These are phyloP conservation scores for Endotrypanum monterogeii DNA, from an alignment of 208 protist species.

Conservation along the genomic window DNA sequence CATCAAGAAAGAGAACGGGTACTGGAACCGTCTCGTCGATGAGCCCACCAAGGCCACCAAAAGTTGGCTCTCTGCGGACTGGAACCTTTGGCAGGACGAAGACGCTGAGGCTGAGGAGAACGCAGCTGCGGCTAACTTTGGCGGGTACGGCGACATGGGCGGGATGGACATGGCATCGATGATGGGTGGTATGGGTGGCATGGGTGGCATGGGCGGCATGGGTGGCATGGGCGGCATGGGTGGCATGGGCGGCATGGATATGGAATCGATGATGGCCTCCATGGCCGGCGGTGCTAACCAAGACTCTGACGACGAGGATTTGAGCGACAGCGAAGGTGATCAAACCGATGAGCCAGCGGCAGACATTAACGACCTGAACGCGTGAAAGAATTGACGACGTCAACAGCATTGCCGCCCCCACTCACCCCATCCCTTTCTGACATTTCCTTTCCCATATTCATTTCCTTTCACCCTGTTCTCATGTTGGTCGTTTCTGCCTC, in stretches of 20 bases:
- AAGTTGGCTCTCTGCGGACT: slow-evolving; percentile 87
- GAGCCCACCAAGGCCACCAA: slow-evolving; percentile 73
- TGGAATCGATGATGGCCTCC: slow-evolving; percentile 61
- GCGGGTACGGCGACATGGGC: slow-evolving; percentile 84
- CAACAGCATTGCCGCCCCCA: background rate
- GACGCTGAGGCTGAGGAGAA: slow-evolving; percentile 81
- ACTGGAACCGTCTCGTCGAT: slow-evolving; percentile 85
- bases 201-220: slow-evolving; percentile 75
- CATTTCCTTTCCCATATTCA: slow-evolving; percentile 7
- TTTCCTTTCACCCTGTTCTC: background rate
- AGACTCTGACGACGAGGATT: slow-evolving; percentile 60
- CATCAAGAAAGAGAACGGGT: slow-evolving; percentile 87
- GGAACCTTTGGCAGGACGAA: slow-evolving; percentile 94
- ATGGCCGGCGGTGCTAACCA: slow-evolving; percentile 40
- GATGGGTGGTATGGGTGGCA: slow-evolving; percentile 62
- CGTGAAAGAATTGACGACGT: slow-evolving; percentile 10
- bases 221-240: slow-evolving; percentile 42
- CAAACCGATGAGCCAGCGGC: slow-evolving; percentile 37
- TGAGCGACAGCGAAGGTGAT: slow-evolving; percentile 32
- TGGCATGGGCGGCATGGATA: slow-evolving; percentile 46
- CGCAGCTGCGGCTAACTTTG: slow-evolving; percentile 60
- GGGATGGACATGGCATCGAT: slow-evolving; percentile 59
- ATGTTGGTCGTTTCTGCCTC: background rate
- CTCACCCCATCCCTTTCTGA: background rate
- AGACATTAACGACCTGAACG: slow-evolving; percentile 70